These are phyloP conservation scores for Lonicera japonica DNA, from an alignment of 129 eudicot species.

Conservation along the genomic window DNA sequence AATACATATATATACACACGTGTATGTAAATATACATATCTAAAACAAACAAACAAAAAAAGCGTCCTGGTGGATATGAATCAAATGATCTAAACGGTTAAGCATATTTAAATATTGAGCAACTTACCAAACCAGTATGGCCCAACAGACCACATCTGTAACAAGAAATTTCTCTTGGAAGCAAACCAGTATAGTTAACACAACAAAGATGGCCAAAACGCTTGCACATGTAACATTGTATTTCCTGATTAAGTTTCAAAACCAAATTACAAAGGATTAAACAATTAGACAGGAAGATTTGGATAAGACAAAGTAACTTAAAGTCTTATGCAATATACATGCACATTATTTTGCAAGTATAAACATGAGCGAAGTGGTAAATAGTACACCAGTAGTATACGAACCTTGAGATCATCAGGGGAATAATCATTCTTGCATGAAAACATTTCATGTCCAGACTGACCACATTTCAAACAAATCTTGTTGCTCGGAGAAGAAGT, in stretches of 20 bases:
- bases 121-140: conserved; percentile 83
- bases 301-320: too few relatives aligned
- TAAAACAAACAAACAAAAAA: too few relatives aligned
- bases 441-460: conserved; percentile 74
- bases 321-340: neutral
- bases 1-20: too few relatives aligned
- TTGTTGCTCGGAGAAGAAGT: conserved; percentile 28
- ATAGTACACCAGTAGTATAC: too few relatives aligned
- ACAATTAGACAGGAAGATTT: neutral
- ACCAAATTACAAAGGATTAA: neutral
- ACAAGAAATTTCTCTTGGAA: conserved; percentile 59
- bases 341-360: neutral
- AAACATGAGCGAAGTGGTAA: conserved; percentile 1
- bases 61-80: too few relatives aligned
- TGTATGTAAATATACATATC: too few relatives aligned
- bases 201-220: conserved; percentile 90
- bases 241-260: conserved; percentile 43
- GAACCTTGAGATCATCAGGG: conserved; percentile 78
- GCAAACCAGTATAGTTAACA: conserved; percentile 32
- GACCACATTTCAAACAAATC: conserved; percentile 88
- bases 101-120: neutral
- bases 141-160: conserved; percentile 90
- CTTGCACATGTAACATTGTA: conserved; percentile 81
- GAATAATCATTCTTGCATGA: conserved; percentile 64
- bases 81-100: neutral